A percentile compares a stretch with the other conserved stretches of the same genome.
phyloP scores from a whole-genome alignment of 164 flowering plant genomes.

The Dillenia suffruticosa region DNA sequence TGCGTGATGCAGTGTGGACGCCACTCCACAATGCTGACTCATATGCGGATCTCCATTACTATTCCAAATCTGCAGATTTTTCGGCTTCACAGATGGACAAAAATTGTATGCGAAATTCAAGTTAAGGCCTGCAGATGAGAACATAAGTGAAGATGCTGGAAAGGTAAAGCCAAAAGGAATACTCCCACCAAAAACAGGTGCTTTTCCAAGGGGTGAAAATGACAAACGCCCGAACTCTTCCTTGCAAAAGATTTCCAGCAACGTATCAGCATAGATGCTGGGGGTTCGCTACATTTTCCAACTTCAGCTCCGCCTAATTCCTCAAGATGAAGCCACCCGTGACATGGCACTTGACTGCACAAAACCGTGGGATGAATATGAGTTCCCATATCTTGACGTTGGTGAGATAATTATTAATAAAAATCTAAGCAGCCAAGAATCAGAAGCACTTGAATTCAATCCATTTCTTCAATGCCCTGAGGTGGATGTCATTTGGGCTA shows the following conservation, averaged over 20 bases:
- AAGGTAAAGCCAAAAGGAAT: conserved; percentile 62
- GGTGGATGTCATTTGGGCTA: conserved; percentile 58
- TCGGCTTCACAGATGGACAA: conserved; percentile 49
- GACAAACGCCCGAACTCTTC: conserved; percentile 65
- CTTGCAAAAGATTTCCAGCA: conserved; percentile 59
- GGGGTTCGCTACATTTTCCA: conserved; percentile 65
- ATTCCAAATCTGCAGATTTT: conserved; percentile 61
- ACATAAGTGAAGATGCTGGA: conserved; percentile 54
- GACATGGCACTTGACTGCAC: conserved; percentile 67
- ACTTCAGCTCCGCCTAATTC: conserved; percentile 51
- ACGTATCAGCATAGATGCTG: conserved; percentile 42
- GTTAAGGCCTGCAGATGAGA: conserved; percentile 50
- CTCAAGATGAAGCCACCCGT: conserved; percentile 30
- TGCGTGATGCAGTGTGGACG: conserved; percentile 73
- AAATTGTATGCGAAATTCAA: conserved; percentile 72
- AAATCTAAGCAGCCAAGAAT: conserved; percentile 43
- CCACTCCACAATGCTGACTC: conserved; percentile 56
- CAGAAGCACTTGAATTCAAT: conserved; percentile 61
- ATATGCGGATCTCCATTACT: conserved; percentile 59
- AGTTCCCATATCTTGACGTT: conserved; percentile 52
- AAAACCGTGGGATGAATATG: conserved; percentile 60
- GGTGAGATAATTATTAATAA: conserved; percentile 50
- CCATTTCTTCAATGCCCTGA: conserved; percentile 55
- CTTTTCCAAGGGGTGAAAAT: conserved; percentile 51
- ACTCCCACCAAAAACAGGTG: conserved; percentile 84